Conservation (phyloP, 495 filamentous ascomycete genomes). For the Xylaria palmicola region DNA sequence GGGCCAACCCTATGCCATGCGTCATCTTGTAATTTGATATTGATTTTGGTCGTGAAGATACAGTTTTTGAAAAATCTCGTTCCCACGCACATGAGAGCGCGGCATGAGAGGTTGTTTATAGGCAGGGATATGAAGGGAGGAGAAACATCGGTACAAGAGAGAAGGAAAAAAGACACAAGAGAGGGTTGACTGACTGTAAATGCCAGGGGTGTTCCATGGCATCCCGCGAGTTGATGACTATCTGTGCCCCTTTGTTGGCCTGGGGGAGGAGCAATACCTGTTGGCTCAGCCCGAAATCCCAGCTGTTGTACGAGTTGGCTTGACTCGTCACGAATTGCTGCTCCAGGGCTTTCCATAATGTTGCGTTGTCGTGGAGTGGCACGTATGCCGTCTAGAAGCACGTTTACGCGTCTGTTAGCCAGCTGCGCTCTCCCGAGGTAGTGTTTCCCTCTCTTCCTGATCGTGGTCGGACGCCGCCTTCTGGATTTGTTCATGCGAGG, state of each 20-base stretch:
- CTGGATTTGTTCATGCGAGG: too few species aligned
- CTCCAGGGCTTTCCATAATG: slow-evolving; percentile 30
- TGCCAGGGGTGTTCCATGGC: slow-evolving; percentile 42
- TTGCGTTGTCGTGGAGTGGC: slow-evolving; percentile 26
- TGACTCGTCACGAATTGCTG: slow-evolving; percentile 27
- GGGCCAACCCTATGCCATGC: too few species aligned
- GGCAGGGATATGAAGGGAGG: too few species aligned
- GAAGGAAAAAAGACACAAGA: not conserved
- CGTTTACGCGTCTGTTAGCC: not conserved
- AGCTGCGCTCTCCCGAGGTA: too few species aligned
- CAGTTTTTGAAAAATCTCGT: too few species aligned
- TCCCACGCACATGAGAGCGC: too few species aligned
- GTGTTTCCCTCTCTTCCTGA: too few species aligned
- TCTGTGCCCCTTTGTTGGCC: slow-evolving; percentile 61
- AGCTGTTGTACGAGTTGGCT: slow-evolving; percentile 31
- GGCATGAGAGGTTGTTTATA: not conserved
- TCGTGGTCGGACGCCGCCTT: too few species aligned
- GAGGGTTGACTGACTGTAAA: slow-evolving; percentile 26
- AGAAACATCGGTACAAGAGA: not conserved
- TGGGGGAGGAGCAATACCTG: slow-evolving; percentile 49
- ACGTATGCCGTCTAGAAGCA: slow-evolving; percentile 27
- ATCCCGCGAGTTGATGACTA: slow-evolving; percentile 69
- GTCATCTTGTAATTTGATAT: not conserved
- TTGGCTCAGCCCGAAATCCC: slow-evolving; percentile 32
- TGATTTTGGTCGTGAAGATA: not conserved